Evolutionary conservation across 2,329 filamentous ascomycete genomes (phyloP).

Genomic region (Pezicula carpinea): DNA sequence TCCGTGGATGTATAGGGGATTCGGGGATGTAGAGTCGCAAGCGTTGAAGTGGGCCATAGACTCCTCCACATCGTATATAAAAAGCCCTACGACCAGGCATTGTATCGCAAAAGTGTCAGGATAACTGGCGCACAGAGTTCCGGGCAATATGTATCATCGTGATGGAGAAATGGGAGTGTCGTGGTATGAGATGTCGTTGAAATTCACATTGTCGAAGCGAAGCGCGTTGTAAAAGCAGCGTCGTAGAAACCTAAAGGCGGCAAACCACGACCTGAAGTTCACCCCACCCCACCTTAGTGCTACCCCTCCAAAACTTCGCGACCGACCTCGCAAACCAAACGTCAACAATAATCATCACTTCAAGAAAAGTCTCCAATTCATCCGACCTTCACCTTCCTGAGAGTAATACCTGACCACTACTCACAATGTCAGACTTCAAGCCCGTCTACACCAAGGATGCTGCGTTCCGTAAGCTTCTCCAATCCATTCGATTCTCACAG

Average conservation of each 20-base stretch:
- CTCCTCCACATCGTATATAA: background rate
- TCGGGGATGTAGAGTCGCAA: background rate
- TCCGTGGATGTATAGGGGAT: background rate
- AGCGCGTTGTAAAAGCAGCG: background rate
- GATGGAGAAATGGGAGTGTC: slow-evolving; percentile 12
- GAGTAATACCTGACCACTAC: background rate
- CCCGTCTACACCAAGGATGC: slow-evolving; percentile 29
- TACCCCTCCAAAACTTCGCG: no score
- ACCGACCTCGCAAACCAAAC: no score
- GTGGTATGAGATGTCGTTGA: slow-evolving; percentile 26
- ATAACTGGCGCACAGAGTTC: background rate
- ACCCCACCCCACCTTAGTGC: background rate
- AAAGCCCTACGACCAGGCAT: slow-evolving; percentile 22
- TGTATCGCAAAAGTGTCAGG: slow-evolving; percentile 6
- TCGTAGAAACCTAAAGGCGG: background rate
- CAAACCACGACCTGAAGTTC: background rate
- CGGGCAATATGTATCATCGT: slow-evolving; percentile 8
- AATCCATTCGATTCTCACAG: background rate
- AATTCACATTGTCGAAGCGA: slow-evolving; percentile 10
- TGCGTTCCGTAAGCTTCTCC: slow-evolving; percentile 25
- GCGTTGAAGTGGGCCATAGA: no score
- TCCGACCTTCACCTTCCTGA: background rate
- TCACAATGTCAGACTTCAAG: slow-evolving; percentile 28
- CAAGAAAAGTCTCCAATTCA: background rate
- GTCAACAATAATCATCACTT: background rate